These are phyloP conservation scores for Blastobotrys raffinosifermentans DNA, from an alignment of 1,139 yeast species.

Conservation along the genomic window DNA sequence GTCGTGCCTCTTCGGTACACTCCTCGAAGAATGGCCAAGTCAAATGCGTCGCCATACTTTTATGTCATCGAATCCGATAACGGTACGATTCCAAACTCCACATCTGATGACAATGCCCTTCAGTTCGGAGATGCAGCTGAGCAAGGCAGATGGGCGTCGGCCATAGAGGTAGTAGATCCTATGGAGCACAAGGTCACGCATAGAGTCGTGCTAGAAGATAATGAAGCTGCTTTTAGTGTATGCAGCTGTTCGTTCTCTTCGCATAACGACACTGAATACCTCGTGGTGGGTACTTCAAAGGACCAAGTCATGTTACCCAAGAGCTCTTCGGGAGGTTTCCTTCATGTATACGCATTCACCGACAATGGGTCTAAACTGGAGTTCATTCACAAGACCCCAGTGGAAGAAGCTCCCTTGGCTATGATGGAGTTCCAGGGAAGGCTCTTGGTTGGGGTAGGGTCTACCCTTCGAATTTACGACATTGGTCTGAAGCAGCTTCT, in stretches of 20 bases:
- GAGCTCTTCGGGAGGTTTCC: conserved; percentile 31
- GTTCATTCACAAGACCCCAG: conserved; percentile 56
- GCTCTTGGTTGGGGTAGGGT: conserved; percentile 54
- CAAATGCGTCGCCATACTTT: conserved; percentile 24
- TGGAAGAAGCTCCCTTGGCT: conserved; percentile 47
- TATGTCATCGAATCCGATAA: conserved; percentile 47
- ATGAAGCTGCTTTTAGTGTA: conserved; percentile 41
- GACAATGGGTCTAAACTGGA: conserved; percentile 38
- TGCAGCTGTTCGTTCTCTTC: conserved; percentile 36
- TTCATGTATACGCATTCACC: conserved; percentile 43
- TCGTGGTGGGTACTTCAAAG: conserved; percentile 47
- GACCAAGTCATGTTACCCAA: conserved; percentile 37
- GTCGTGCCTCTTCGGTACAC: conserved; percentile 44
- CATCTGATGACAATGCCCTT: conserved; percentile 2
- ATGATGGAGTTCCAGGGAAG: conserved; percentile 55
- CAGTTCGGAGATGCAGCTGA: conserved; percentile 5
- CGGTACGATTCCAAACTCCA: conserved; percentile 20
- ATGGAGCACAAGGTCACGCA: conserved; percentile 36
- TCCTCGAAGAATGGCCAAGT: conserved; percentile 44
- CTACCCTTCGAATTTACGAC: conserved; percentile 56
- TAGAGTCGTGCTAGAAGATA: conserved; percentile 38
- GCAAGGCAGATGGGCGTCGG: conserved; percentile 43
- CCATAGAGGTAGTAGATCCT: conserved; percentile 47
- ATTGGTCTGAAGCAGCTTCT: conserved; percentile 76
- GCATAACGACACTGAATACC: conserved; percentile 31